Evolutionary conservation across 2,329 filamentous ascomycete genomes (phyloP), one percentile per base, ranked within the genome.

Genomic region (Lomentospora prolificans): DNA sequence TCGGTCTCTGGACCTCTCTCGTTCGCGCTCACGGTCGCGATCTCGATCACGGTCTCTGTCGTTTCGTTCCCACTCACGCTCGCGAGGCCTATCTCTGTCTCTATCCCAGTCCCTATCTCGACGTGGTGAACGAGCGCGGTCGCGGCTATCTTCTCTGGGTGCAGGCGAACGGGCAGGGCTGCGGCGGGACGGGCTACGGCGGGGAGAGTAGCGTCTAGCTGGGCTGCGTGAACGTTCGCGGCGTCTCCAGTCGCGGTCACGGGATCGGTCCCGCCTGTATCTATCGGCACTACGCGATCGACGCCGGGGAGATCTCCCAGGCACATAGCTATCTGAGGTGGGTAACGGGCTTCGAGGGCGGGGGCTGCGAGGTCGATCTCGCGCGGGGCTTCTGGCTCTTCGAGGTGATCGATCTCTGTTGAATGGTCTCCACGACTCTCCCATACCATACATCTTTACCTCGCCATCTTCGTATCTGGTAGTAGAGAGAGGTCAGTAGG

Each of bases 381-480:
- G 58, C 58, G 22, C 64, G 9, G 67, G 68, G 58, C 68, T 70
- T 55, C 67, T 65, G 19, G 61, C 58, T 57, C 66, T 63, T 50
- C 67, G 61, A 14, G 62, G 63, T 58, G 60, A 75, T 52, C 69
- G 68, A 57, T 69, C 70, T 55, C 75, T 68, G 53, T 80, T 80
- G 57, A 78, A 82, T 9, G 80, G 80, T 58, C 80, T 72, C 72
- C 81, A 83, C 36, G 79, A 82, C 67, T 83, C 80, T 57, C 80
- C 80, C 10, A 80, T 80, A 53, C 80, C 80, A 64, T 82, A 83
- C 63, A 80, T 73, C 60, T 81, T 77, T 55, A 83, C 80, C 68
- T 83, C 80, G 48, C 80, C 80, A 60, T 83, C 80, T 60, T 83
- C 79, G 62, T 80, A 83, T 64, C 79, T 82, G 58, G n/a, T 4